Evolutionary conservation across 768 basidiomycete species (phyloP), one percentile per base, ranked within the genome.

Genomic region (Termitomyces sp.): DNA sequence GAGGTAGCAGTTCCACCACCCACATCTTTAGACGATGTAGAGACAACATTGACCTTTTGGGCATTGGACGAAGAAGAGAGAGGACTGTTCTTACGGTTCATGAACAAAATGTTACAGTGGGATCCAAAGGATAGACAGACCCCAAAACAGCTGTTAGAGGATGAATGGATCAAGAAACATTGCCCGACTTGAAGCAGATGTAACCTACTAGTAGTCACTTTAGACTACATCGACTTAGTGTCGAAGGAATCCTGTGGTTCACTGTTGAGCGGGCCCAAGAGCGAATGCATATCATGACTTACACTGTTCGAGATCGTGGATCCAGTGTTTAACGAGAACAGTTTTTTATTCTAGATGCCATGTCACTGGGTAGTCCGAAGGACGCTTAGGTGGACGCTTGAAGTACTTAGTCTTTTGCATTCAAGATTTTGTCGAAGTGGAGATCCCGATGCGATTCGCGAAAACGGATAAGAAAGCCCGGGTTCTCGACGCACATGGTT

Each of bases 71-170:
- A 48, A 9, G 54, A 51, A n/a, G 59, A 59, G 13, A 57, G 57
- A n/a, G 32, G 20, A 1, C 27, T 32, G 12, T 59, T 59, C 50
- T 12, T 59, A 14, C 18, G 22, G 9, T 57, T 59, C 31, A 56
- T 59, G 34, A 24, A 26, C 20, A 59, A 59, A 31, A 59, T 57
- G 55, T 37, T 59, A 9, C 44, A 56, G 41, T 59, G 55, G 59
- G 43, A 59, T 9, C 55, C 59, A 2, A 31, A 57, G 48, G 10
- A 57, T n/a, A 36, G 59, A 43, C 20, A 49, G 27, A 59, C 43
- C 9, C 27, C 46, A 13, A 42, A 34, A 42, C 46, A 59, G 29
- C 36, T 60, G 10, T 27, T 42, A 31, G 29, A 53, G 12, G 52
- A 53, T 6, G 52, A 53, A n/a, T 53, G 52, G 52, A 31, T 53